Conservation (phyloP, 257 asterid genomes). For the Scutellaria galericulata region DNA sequence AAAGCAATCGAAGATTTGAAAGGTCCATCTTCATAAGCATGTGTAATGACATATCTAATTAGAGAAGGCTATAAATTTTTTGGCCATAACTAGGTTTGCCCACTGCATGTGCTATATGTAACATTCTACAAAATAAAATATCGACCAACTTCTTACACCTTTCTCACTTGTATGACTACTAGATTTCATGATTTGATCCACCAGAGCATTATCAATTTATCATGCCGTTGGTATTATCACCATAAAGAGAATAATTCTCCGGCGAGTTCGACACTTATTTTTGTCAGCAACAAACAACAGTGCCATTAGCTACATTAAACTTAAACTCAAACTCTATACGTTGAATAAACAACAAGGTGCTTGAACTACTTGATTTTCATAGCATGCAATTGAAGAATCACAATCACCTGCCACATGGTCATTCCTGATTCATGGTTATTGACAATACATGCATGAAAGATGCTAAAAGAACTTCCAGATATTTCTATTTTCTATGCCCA, state of each 20-base stretch:
- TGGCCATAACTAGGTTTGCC: not conserved
- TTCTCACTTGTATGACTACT: not conserved
- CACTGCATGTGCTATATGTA: not conserved
- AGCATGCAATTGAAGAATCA: not conserved
- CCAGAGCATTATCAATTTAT: not conserved
- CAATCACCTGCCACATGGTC: not conserved
- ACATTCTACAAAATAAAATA: not conserved
- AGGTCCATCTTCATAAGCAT: not conserved
- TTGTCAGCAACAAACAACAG: not conserved
- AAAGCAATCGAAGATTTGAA: not conserved
- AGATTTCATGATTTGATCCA: not conserved
- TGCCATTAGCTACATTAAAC: slow-evolving; percentile 2
- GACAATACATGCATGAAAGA: not conserved
- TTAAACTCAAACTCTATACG: not conserved
- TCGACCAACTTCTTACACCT: too few species aligned
- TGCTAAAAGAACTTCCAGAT: slow-evolving; percentile 30
- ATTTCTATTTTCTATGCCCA: slow-evolving; percentile 5
- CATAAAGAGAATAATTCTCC: not conserved
- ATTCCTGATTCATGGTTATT: slow-evolving; percentile 10
- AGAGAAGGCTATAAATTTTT: not conserved
- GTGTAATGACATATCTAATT: not conserved
- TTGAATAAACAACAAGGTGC: slow-evolving; percentile 11
- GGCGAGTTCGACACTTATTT: not conserved
- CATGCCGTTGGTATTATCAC: slow-evolving; percentile 6
- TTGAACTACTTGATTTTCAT: not conserved